Percentiles rank a stretch among this genome's conserved stretches.
Conservation (phyloP, 148 eudicot genomes). For the Camellia lanceoleosa region DNA sequence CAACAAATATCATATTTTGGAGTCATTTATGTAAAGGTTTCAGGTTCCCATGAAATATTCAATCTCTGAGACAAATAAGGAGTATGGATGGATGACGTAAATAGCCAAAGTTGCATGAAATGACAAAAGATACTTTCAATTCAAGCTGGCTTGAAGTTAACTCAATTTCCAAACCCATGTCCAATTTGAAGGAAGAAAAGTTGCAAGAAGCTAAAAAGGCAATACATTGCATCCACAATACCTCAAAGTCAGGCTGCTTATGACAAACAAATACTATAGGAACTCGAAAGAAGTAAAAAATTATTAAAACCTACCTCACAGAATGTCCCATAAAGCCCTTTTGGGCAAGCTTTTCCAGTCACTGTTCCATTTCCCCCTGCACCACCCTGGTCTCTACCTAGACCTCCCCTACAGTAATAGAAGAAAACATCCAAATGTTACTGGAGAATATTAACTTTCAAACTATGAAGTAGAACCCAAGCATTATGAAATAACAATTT, state of each 20-base stretch:
- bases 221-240: background rate
- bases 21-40: background rate
- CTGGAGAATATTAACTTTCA: background rate
- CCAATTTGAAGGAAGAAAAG: background rate
- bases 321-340: slow-evolving; percentile 82
- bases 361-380: slow-evolving; percentile 80
- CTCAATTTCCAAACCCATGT: background rate
- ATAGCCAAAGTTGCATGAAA: slow-evolving; percentile 1
- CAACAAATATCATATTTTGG: background rate
- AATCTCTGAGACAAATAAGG: background rate
- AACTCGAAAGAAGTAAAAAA: background rate
- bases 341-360: slow-evolving; percentile 84
- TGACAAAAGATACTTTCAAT: background rate
- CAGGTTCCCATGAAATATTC: background rate
- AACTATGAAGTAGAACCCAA: background rate
- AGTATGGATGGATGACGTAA: background rate
- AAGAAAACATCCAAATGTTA: slow-evolving; percentile 11
- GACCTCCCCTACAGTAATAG: slow-evolving; percentile 65
- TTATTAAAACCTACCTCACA: slow-evolving; percentile 51
- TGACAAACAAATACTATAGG: slow-evolving; percentile 2
- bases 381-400: slow-evolving; percentile 55
- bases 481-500: background rate
- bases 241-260: background rate
- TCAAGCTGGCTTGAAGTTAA: slow-evolving; percentile 1
- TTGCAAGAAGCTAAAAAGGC: background rate